A percentile compares a stretch with the other conserved stretches of the same genome.
Evolutionary conservation across 129 eudicot genomes (phyloP).

Genomic region (Artemisia annua): DNA sequence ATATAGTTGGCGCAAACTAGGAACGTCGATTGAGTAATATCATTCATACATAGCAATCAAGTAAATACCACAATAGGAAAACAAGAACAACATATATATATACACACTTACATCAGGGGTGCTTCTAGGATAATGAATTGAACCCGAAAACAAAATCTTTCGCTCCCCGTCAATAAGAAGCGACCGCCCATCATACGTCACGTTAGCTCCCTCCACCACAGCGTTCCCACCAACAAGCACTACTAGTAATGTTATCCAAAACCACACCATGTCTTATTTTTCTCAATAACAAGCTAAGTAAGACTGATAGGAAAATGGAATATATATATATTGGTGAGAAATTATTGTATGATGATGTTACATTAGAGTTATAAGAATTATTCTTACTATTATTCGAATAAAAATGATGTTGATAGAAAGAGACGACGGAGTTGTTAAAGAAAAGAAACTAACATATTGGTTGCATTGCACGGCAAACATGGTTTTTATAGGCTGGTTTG

Average conservation of each 20-base stretch:
- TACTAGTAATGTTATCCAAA: conserved; percentile 37
- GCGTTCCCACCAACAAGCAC: conserved; percentile 11
- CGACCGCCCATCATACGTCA: conserved; percentile 79
- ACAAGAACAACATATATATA: not conserved
- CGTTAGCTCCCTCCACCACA: conserved; percentile 40
- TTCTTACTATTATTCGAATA: no score
- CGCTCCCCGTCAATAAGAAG: conserved; percentile 69
- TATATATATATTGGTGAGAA: conserved; percentile 15
- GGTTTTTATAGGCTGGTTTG: conserved; percentile 43
- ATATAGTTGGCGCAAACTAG: not conserved
- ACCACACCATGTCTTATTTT: conserved; percentile 36
- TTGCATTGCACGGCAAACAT: conserved; percentile 47
- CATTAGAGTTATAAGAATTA: not conserved
- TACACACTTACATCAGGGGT: conserved; percentile 70
- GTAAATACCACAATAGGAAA: not conserved
- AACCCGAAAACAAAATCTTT: conserved; percentile 70
- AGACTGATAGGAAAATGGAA: conserved; percentile 1
- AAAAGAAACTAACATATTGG: conserved; percentile 30
- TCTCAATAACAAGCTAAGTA: conserved; percentile 10
- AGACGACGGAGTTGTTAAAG: conserved; percentile 41
- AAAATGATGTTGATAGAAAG: conserved; percentile 13
- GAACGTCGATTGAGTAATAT: not conserved
- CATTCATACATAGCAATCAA: not conserved
- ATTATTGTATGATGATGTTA: not conserved
- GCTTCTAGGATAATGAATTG: conserved; percentile 92